phyloP scores from a whole-genome alignment of 2,329 filamentous ascomycete species.

The Fusarium incarnatum region DNA sequence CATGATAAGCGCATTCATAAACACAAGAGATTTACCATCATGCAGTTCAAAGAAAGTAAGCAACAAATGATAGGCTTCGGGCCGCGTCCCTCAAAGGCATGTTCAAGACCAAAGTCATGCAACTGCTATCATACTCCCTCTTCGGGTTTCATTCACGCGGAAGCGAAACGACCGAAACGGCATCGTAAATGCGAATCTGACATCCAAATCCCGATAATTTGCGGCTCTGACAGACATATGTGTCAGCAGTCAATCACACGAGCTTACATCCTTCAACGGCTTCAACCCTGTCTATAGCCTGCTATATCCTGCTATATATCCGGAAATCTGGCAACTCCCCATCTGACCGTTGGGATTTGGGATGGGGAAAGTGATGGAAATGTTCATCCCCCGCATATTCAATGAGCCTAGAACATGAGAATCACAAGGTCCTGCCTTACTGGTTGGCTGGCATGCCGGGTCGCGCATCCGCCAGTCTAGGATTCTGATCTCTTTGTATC shows the following conservation, averaged over 20 bases:
- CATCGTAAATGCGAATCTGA: background rate
- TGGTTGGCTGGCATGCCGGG: constrained; percentile 27
- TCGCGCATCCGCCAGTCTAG: constrained; percentile 32
- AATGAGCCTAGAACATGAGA: constrained; percentile 2
- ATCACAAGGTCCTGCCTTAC: constrained; percentile 9
- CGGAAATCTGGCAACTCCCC: constrained; percentile 8
- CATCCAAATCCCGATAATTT: background rate
- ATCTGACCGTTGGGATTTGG: background rate
- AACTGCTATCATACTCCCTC: background rate
- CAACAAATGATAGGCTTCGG: background rate
- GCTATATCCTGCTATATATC: background rate
- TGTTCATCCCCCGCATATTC: constrained; percentile 18
- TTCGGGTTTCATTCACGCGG: background rate
- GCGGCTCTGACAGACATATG: constrained; percentile 4
- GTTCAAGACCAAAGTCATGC: background rate
- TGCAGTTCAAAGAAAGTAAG: background rate
- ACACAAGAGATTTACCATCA: background rate
- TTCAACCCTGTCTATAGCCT: background rate
- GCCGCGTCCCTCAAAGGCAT: background rate
- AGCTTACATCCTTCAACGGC: background rate
- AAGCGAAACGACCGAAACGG: constrained; percentile 1
- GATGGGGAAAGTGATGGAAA: background rate
- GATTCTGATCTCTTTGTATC: constrained; percentile 15
- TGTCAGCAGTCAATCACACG: background rate
- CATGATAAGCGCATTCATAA: background rate